phyloP scores from a whole-genome alignment of 2,329 filamentous ascomycete genomes.

The Aspergillus brunneoviolaceus region DNA sequence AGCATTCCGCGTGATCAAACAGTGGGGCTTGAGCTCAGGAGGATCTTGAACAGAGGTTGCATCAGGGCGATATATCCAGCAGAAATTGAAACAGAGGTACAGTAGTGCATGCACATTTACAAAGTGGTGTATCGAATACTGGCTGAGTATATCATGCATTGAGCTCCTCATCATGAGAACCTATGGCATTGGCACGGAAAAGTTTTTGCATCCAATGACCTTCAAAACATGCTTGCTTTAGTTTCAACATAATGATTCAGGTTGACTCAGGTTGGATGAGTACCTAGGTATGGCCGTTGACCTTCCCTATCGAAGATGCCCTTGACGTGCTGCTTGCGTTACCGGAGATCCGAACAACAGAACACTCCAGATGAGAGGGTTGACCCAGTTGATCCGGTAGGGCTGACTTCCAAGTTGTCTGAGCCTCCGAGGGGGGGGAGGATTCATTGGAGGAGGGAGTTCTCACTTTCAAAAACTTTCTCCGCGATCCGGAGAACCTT shows the following conservation, averaged over 20 bases:
- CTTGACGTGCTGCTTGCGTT: background rate
- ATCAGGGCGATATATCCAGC: background rate
- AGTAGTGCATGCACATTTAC: too few relatives aligned
- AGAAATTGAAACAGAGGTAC: background rate
- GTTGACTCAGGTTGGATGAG: too few relatives aligned
- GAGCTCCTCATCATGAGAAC: too few relatives aligned
- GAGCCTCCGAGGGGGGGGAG: background rate
- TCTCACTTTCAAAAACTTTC: background rate
- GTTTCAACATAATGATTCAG: too few relatives aligned
- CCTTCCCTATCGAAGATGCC: background rate
- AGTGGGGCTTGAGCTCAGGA: background rate
- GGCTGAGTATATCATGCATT: too few relatives aligned
- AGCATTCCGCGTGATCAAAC: background rate
- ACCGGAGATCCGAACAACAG: background rate
- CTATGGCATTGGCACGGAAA: too few relatives aligned
- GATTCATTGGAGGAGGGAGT: background rate
- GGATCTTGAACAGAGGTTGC: too few relatives aligned
- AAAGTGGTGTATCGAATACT: too few relatives aligned
- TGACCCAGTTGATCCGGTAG: slow-evolving; percentile 3
- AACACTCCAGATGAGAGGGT: background rate
- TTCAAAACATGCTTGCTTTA: too few relatives aligned
- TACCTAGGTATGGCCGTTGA: background rate
- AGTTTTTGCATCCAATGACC: too few relatives aligned
- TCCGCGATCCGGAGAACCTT: background rate
- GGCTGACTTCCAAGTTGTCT: slow-evolving; percentile 5